Conservation (phyloP, 169 alveolate species). For the Plasmodium gonderi region DNA sequence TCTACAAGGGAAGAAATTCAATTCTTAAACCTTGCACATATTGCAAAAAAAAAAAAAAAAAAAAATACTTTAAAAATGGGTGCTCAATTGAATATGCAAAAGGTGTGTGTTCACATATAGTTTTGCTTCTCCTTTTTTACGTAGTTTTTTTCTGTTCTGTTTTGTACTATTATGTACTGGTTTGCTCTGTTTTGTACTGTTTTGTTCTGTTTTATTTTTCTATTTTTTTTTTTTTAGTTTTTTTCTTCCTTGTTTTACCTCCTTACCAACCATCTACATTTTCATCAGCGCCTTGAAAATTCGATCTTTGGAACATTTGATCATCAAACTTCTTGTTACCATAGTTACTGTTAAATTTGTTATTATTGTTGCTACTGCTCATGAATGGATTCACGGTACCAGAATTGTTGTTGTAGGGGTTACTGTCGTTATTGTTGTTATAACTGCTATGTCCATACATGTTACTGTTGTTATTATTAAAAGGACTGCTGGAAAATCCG, state of each 20-base stretch:
- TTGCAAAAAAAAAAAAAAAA: slow-evolving; percentile 2
- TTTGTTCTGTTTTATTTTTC: not conserved
- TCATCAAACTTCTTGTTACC: slow-evolving; percentile 26
- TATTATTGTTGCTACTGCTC: not conserved
- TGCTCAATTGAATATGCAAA: not conserved
- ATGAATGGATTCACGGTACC: slow-evolving; percentile 10
- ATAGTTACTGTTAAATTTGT: slow-evolving; percentile 37
- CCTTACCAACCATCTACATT: slow-evolving; percentile 31
- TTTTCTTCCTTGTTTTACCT: too few relatives aligned
- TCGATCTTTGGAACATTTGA: slow-evolving; percentile 19
- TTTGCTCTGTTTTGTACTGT: too few relatives aligned
- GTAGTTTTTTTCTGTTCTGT: not conserved
- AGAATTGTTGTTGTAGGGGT: slow-evolving; percentile 1
- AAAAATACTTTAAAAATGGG: not conserved
- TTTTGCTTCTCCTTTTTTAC: not conserved
- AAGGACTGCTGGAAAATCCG: slow-evolving; percentile 25
- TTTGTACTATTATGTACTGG: too few relatives aligned
- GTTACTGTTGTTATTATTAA: slow-evolving; percentile 14
- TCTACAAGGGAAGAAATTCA: too few relatives aligned
- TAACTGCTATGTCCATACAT: slow-evolving; percentile 12
- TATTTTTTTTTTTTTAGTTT: not conserved
- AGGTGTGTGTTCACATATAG: not conserved
- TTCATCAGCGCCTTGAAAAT: slow-evolving; percentile 35
- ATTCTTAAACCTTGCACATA: not conserved
- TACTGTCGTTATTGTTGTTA: not conserved